Evolutionary conservation across 1,284 basidiomycete species (phyloP), one percentile per base, ranked within the genome.

Genomic region (Malassezia sympodialis): DNA sequence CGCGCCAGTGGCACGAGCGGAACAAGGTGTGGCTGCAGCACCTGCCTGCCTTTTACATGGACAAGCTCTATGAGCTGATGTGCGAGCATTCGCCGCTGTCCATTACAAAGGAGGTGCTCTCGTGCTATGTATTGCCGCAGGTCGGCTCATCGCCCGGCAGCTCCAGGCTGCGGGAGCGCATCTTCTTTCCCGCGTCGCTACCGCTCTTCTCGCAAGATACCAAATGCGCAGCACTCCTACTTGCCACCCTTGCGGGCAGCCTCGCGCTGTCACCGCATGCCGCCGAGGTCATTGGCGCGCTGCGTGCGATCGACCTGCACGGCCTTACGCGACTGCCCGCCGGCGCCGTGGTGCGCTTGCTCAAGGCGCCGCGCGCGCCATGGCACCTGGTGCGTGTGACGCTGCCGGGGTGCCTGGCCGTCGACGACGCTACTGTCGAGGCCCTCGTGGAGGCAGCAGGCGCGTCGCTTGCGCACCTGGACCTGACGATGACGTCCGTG

Each of bases 131-230:
- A 15, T 14, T 57, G 6, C 55, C 55, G 10, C n/a, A 44, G 8
- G 44, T 44, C 2, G 31, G 32, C n/a, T 24, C n/a, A 14, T 11
- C 53, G 26, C 37, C 53, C 1, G n/a, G 12, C 7, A 30, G 26
- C 19, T 19, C 45, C 11, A 42, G 55, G 14, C 26, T 52, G 19
- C 55, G 55, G 21, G 23, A 37, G 26, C 55, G 50, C 26, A 21
- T 57, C 21, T 57, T 57, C 34, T 42, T 57, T 19, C 55, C 55
- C 3, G 55, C 49, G 8, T 57, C 55, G 19, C 44, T 57, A 15
- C 55, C 55, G 11, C 44, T 57, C 3, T 57, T 57, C 35, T 57
- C 55, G 15, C 49, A 57, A 26, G 55, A 57, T 42, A 27, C 19
- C 28, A 57, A 57, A 27, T 39, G 35, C 27, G 55, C 55, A 2